A percentile compares a stretch with the other conserved stretches of the same genome.
These are phyloP conservation scores for Apiotrichum sp. DNA, from an alignment of 1,284 basidiomycete genomes.

Conservation along the genomic window DNA sequence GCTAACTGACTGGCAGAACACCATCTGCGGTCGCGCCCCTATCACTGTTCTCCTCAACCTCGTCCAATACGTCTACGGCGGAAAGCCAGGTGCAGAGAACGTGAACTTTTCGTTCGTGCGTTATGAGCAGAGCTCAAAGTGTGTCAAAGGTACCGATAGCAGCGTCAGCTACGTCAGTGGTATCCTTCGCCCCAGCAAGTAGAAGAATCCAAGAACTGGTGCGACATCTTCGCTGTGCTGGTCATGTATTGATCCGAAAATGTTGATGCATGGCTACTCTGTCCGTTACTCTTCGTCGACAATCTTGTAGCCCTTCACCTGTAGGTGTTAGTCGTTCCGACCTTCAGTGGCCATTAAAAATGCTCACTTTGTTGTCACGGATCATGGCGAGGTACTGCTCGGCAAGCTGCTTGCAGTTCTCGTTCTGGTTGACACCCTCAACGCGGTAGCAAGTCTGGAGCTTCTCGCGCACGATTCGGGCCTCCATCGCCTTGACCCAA, in stretches of 20 bases:
- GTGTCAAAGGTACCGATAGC: conserved; percentile 62
- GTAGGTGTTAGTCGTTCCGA: background rate
- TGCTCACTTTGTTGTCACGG: conserved; percentile 73
- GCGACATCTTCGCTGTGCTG: background rate
- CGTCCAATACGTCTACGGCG: conserved; percentile 57
- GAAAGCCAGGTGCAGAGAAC: conserved; percentile 32
- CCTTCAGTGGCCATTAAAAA: too few species aligned
- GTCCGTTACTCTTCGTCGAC: conserved; percentile 47
- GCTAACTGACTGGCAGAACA: conserved; percentile 57
- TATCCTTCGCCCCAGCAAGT: conserved; percentile 20
- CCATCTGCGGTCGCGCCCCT: conserved; percentile 93
- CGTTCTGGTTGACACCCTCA: conserved; percentile 87
- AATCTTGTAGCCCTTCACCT: conserved; percentile 57
- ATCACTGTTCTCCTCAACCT: conserved; percentile 86
- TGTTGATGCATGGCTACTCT: conserved; percentile 18
- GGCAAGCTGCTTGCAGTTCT: conserved; percentile 80
- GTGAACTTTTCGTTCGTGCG: conserved; percentile 62
- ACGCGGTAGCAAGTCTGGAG: conserved; percentile 83
- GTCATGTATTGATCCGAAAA: background rate
- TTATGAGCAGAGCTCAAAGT: conserved; percentile 86
- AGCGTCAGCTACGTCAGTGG: conserved; percentile 94
- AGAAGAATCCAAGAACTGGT: background rate
- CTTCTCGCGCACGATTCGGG: conserved; percentile 80
- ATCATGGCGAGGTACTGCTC: conserved; percentile 81
- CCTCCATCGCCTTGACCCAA: conserved; percentile 93